These are phyloP conservation scores for Kregervanrija pseudodelftensis DNA, from an alignment of 805 yeast species.

Conservation along the genomic window DNA sequence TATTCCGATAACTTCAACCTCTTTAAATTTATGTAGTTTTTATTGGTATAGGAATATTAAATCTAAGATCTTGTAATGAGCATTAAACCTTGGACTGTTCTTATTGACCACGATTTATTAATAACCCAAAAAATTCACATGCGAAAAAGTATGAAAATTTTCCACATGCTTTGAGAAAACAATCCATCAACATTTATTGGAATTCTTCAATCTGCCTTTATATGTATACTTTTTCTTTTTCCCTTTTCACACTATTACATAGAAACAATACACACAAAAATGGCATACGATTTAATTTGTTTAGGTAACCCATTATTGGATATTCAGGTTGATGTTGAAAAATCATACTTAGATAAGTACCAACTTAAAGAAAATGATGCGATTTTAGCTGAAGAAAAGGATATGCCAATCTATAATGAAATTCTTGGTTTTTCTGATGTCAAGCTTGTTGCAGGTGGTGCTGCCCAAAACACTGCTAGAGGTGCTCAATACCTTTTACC, in stretches of 20 bases:
- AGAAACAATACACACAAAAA: conserved; percentile 13
- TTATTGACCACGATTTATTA: no score
- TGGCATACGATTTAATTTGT: conserved; percentile 69
- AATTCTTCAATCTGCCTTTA: no score
- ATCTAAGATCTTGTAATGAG: no score
- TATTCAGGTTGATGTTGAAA: conserved; percentile 68
- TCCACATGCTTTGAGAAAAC: no score
- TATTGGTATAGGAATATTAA: no score
- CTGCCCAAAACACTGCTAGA: conserved; percentile 98
- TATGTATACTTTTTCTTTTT: neutral
- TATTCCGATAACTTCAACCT: no score
- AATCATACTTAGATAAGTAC: conserved; percentile 71
- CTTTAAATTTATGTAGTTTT: no score
- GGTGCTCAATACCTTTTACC: conserved; percentile 95
- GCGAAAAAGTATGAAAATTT: no score
- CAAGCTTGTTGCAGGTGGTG: conserved; percentile 92
- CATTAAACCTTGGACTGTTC: no score
- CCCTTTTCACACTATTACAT: neutral
- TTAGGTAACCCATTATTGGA: conserved; percentile 88
- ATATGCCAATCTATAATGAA: conserved; percentile 81
- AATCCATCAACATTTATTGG: no score
- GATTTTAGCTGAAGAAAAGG: conserved; percentile 74
- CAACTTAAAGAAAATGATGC: conserved; percentile 88
- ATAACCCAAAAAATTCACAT: no score
- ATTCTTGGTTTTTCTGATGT: conserved; percentile 54